Base-by-base conservation (phyloP, 371 early-diverging fungal species). In the Mortierella sp. region DNA sequence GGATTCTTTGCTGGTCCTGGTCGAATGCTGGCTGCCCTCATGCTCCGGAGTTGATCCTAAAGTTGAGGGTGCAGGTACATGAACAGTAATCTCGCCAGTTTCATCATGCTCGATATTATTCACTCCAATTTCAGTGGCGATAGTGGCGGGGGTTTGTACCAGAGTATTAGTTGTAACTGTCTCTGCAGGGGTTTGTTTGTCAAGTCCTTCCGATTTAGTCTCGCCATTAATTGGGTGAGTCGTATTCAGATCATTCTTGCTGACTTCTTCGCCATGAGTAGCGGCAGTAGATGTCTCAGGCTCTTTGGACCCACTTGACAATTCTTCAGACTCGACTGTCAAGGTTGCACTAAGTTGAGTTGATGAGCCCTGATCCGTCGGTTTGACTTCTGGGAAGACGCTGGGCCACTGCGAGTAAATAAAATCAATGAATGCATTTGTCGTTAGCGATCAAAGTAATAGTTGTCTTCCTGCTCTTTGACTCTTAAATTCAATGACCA, bases 321-420 rank as follows among this genome's bases (percentile, higher is more conserved):
- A 24, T 28, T 62, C 35, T 2, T 32, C 62, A 20, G 49, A 54
- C 16, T 51, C 18, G n/a, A 47, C 62, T 26, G 43, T 69, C 40
- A 62, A 28, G 0, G 62, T 62, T n/a, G 62, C 62, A 18, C 14
- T 39, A 24, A 18, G 37, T 18, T 61, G 62, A 14, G 62, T 30
- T 22, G 54, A 30, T 5, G 58, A 57, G 11, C 40, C 58, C 32
- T 30, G 55, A 5, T 64, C 57, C 1, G 47, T 26, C 1, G 40
- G 16, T 55, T 69, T 69, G 0, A 30, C 32, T n/a, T 57, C 58
- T 26, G 58, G 30, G 58, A 57, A 57, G 2, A 18, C 37, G 24
- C 22, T 30, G n/a, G 68, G 68, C 68, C 68, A 68, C 64, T 72
- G 39, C 14, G n/a, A 37, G 16, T 28, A 26, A 6, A 37, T 35